Percentiles rank a stretch among this genome's conserved stretches.
Evolutionary conservation across 2,329 filamentous ascomycete species (phyloP).

Genomic region (Conoideocrella luteorostrata): DNA sequence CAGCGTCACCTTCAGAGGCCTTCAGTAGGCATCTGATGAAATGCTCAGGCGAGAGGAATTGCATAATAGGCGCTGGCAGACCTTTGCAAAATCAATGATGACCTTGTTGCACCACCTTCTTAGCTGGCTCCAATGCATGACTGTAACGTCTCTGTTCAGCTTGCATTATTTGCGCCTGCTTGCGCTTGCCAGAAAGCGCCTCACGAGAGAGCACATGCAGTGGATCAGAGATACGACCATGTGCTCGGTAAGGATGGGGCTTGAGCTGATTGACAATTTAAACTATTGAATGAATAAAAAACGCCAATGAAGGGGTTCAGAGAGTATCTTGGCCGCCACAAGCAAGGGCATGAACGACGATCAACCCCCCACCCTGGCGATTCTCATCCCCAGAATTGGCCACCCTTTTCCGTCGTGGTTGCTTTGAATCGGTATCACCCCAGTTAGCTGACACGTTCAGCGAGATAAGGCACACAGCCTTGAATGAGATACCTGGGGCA

Average conservation of each 20-base stretch:
- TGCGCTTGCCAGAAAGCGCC: no score
- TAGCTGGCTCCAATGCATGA: no score
- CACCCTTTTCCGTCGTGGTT: background rate
- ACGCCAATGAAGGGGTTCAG: background rate
- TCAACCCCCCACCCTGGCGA: no score
- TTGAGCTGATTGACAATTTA: background rate
- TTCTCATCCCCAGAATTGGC: background rate
- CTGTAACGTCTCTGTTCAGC: no score
- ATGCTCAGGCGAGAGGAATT: no score
- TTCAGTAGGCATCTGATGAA: no score
- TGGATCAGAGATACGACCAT: background rate
- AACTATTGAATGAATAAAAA: background rate
- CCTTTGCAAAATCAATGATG: no score
- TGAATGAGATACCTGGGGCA: background rate
- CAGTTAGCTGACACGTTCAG: background rate
- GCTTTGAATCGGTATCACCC: background rate
- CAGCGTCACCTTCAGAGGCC: no score
- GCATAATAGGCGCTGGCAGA: no score
- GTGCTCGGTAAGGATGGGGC: background rate
- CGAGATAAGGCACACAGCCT: slow-evolving; percentile 1
- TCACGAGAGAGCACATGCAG: background rate
- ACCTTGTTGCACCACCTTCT: no score
- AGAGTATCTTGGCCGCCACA: background rate
- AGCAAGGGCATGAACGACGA: background rate
- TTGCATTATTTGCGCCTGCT: no score